Conservation (phyloP, 192 early-diverging fungal genomes). For the Lobosporangium transversale region DNA sequence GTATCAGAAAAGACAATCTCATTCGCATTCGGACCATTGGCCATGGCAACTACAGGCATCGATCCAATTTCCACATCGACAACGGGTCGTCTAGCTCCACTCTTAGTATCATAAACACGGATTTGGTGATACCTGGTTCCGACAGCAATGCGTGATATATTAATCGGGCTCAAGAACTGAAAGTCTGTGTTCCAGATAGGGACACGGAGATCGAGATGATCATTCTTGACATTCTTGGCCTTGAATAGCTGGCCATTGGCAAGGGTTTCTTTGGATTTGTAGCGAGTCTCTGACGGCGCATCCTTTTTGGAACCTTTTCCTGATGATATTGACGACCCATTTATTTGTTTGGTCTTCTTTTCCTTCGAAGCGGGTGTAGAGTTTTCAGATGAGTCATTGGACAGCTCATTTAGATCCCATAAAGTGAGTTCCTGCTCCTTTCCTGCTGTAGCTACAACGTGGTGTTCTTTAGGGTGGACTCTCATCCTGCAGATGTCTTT, state of each 20-base stretch:
- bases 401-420: slow-evolving; percentile 69
- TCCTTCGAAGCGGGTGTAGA: slow-evolving; percentile 12
- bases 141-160: slow-evolving; percentile 65
- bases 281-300: slow-evolving; percentile 30
- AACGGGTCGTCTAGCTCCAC: slow-evolving; percentile 71
- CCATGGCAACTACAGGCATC: slow-evolving; percentile 69
- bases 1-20: slow-evolving; percentile 76
- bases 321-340: slow-evolving; percentile 23
- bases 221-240: slow-evolving; percentile 87
- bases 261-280: slow-evolving; percentile 87
- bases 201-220: slow-evolving; percentile 81
- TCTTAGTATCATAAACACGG: slow-evolving; percentile 84
- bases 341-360: slow-evolving; percentile 8
- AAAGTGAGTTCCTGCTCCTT: slow-evolving; percentile 86
- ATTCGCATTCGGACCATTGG: slow-evolving; percentile 58
- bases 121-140: slow-evolving; percentile 81
- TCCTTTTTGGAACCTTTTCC: slow-evolving; percentile 14
- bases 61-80: slow-evolving; percentile 73
- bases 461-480: slow-evolving; percentile 67
- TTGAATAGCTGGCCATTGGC: slow-evolving; percentile 79
- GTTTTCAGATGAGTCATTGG: slow-evolving; percentile 7
- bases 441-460: slow-evolving; percentile 85
- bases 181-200: slow-evolving; percentile 92
- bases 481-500: slow-evolving; percentile 74
- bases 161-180: slow-evolving; percentile 71